Evolutionary conservation across 306 rosid species (phyloP), one percentile per base, ranked within the genome.

Genomic region (Glycine soja): DNA sequence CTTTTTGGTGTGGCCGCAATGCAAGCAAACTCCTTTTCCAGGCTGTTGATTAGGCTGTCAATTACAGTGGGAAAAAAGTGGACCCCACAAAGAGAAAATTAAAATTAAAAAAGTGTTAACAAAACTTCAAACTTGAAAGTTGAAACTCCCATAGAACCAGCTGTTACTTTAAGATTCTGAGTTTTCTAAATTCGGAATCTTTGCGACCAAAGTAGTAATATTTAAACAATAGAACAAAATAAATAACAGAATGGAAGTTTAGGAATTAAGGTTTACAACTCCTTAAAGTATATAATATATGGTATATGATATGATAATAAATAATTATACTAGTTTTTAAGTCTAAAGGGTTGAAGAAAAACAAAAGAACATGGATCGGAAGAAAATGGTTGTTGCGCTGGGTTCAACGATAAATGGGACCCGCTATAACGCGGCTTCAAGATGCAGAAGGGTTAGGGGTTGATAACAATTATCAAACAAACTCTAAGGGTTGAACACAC

Each of bases 31-130:
- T 81, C 86, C 84, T 78, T 87, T 87, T 87, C 84, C 88, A 87
- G 90, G 84, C 84, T 87, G 90, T 72, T 78, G 58, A 84, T 78
- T 69, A 74, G 80, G 80, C 88, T 84, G 90, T 84, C 88, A 87
- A n/a, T 75, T 77, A 81, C 80, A 58, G 63, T 30, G 69, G 16
- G 10, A 66, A 57, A 76, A 24, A 30, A 53, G 81, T 85, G 79
- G 83, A 38, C 24, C 87, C 87, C 88, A 84, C 82, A 59, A 66
- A 34, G 45, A 51, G 19, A 75, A 14, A 63, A 24, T 3, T 36
- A 8, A 16, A 43, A 34, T 5, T 53, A 36, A 3, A n/a, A 30
- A 18, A 45, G 16, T 18, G 65, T 13, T 51, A 7, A 64, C 16
- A 76, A 74, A 81, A 72, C 79, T 77, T 84, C 67, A 45, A 83